Evolutionary conservation across 73 alveolate species (phyloP).

Genomic region (Diophrys sp.): DNA sequence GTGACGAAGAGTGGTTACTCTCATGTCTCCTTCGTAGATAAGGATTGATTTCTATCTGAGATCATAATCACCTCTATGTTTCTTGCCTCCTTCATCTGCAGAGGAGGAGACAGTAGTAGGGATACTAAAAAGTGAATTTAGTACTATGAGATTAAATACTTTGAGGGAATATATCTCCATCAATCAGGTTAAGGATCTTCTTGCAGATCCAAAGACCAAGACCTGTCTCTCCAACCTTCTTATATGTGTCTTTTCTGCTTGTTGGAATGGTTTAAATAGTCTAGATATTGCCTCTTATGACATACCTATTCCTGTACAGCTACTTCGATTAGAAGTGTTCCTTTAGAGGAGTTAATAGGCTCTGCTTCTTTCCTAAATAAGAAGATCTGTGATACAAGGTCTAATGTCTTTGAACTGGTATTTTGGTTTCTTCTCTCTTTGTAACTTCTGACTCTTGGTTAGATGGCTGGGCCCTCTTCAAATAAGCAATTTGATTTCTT

Average conservation of each 20-base stretch:
- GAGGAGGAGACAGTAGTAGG: neutral
- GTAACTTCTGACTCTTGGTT: too few species aligned
- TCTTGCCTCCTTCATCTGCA: neutral
- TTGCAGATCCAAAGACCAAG: slow-evolving; percentile 4
- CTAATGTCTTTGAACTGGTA: neutral
- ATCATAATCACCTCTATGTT: neutral
- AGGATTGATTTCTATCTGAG: neutral
- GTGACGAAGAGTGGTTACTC: neutral
- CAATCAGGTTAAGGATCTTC: neutral
- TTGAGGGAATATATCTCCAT: neutral
- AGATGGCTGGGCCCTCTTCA: too few species aligned
- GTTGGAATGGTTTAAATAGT: neutral
- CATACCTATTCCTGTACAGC: slow-evolving; percentile 5
- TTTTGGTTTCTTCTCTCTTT: too few species aligned
- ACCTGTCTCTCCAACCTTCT: slow-evolving; percentile 9
- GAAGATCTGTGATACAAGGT: neutral
- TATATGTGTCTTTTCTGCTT: slow-evolving; percentile 1
- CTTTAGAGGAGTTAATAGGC: neutral
- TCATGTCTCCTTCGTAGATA: neutral
- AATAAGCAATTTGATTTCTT: too few species aligned
- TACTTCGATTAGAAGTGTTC: neutral
- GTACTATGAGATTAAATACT: neutral
- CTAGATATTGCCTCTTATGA: neutral
- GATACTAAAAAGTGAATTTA: neutral
- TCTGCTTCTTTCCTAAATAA: neutral